Evolutionary conservation across 345 rosid species (phyloP).

Genomic region (Citrus inodora): DNA sequence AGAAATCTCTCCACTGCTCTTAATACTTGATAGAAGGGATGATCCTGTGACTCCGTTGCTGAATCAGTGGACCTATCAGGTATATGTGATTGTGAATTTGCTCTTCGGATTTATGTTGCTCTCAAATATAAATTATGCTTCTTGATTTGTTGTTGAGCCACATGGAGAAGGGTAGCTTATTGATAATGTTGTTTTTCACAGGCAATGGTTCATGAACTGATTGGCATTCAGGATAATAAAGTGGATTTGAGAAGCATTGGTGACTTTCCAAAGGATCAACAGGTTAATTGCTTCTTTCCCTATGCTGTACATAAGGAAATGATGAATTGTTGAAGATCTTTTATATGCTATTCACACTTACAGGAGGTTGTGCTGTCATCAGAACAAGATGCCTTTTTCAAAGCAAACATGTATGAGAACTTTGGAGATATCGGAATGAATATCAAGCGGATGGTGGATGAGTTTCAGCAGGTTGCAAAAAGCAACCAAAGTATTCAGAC

Average conservation of each 20-base stretch:
- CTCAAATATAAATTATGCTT: conserved; percentile 14
- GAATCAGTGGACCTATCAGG: conserved; percentile 99
- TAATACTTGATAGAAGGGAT: conserved; percentile 90
- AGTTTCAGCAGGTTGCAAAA: conserved; percentile 94
- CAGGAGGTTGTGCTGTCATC: conserved; percentile 97
- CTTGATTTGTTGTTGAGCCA: conserved; percentile 6
- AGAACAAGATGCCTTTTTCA: conserved; percentile 89
- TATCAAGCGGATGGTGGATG: conserved; percentile 96
- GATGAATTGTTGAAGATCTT: neutral
- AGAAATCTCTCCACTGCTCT: conserved; percentile 83
- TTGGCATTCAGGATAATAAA: conserved; percentile 91
- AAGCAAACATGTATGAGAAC: conserved; percentile 86
- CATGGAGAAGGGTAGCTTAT: conserved; percentile 20
- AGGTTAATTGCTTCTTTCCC: conserved; percentile 43
- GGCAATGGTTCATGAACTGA: conserved; percentile 98
- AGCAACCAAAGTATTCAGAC: conserved; percentile 97
- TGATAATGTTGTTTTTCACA: conserved; percentile 26
- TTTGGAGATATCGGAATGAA: conserved; percentile 99
- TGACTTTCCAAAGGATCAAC: conserved; percentile 76
- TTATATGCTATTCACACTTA: conserved; percentile 18
- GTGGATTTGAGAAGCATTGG: conserved; percentile 76
- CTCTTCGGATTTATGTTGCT: conserved; percentile 7
- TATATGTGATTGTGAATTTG: conserved; percentile 25
- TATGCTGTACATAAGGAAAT: neutral
- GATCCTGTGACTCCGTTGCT: conserved; percentile 93